Base-by-base conservation (phyloP, 2,329 filamentous ascomycete species). In the Aureobasidium sp. region DNA sequence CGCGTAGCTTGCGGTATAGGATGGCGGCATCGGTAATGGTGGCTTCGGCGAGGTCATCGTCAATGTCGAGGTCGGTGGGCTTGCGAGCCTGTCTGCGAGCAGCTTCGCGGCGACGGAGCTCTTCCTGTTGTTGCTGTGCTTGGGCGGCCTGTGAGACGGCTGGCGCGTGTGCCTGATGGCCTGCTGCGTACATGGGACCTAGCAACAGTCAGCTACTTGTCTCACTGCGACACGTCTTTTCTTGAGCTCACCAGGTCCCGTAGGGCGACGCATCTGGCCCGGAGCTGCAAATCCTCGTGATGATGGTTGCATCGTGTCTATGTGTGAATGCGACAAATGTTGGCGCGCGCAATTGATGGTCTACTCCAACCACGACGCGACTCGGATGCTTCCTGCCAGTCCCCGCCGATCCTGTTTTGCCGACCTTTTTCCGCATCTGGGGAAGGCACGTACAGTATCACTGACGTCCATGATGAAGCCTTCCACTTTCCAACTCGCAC, bases 1-100 rank as follows among this genome's bases (percentile, higher is more conserved):
- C 91, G 71, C 91, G 86, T 72, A 99, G 77, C 63, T 88, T 86
- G 71, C 86, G 87, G 78, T 99, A 99, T 68, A 90, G 84, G 71
- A 87, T 81, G 48, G 88, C 91, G 42, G 88, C 87, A 73, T 96
- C 89, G 65, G 89, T 91, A 66, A 96, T 85, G 64, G 91, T 84
- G 66, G 88, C 84, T 68, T 95, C 92, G 48, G 96, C 82, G 34
- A 73, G 65, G 62, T 90, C 91, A 66, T 97, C 92, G 42, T 94
- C 92, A 29, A 99, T 86, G 69, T 91, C 94, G 81, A 91, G 96
- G 76, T 99, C 94, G 63, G 91, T 97, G 1, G 94, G 94, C 76
- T 93, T 95, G 72, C 87, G 86, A 71, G 90, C 91, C 68, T 90
- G 86, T 64, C 91, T 86, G 74, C 92, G 91, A 49, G 88, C 86